Conservation (phyloP, 2,329 filamentous ascomycete species). For the Coniosporium tulheliwenetii region DNA sequence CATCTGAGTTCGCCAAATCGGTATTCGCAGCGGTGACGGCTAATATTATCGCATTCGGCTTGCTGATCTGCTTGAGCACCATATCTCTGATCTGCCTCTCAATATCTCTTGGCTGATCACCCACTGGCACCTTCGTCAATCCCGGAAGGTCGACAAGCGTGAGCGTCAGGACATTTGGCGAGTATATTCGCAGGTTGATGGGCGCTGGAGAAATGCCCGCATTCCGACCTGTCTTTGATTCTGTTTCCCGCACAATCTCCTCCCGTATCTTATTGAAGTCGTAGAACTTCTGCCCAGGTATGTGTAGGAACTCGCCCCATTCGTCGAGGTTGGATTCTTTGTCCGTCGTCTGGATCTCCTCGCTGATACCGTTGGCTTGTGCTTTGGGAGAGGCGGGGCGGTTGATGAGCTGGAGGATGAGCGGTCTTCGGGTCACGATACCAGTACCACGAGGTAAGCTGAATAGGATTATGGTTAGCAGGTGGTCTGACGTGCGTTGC, state of each 20-base stretch:
- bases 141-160: constrained; percentile 94
- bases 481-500: neutral
- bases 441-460: constrained; percentile 94
- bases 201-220: constrained; percentile 90
- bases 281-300: constrained; percentile 91
- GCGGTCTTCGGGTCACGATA: constrained; percentile 89
- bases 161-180: constrained; percentile 90
- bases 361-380: constrained; percentile 55
- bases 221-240: constrained; percentile 91
- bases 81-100: constrained; percentile 94
- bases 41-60: constrained; percentile 94
- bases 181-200: constrained; percentile 97
- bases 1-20: constrained; percentile 96
- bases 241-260: constrained; percentile 92
- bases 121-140: constrained; percentile 90
- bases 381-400: constrained; percentile 46
- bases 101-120: constrained; percentile 91
- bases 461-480: constrained; percentile 3
- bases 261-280: constrained; percentile 98
- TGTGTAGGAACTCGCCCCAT: constrained; percentile 97
- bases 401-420: constrained; percentile 97
- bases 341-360: constrained; percentile 54
- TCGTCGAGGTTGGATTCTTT: constrained; percentile 85
- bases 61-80: constrained; percentile 97
- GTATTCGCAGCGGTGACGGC: constrained; percentile 95